Base-by-base conservation (phyloP, 2,329 filamentous ascomycete species). In the Colletotrichum spinosum region DNA sequence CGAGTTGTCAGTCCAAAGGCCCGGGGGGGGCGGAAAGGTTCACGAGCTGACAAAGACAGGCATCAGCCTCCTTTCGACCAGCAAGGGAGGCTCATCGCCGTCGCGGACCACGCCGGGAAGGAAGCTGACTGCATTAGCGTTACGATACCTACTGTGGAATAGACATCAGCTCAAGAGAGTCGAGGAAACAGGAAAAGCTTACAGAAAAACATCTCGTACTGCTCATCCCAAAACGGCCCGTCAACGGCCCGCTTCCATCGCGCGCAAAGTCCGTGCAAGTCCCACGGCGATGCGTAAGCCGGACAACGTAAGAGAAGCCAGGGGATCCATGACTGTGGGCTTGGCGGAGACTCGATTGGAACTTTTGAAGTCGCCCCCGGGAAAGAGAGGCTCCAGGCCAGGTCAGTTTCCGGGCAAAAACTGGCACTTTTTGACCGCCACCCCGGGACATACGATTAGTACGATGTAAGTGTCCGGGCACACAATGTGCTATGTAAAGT, bases 101-200 rank as follows among this genome's bases (percentile, higher is more conserved):
- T 51, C 25, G n/a, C 38, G 49, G 33, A 4, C 33, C 34, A 51
- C 49, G 37, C 34, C 33, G 3, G 49, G 11, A 15, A 51, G 49
- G 49, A 51, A 38, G 49, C 49, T 51, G 49, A 51, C 49, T n/a
- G 49, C 25, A 15, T 38, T 38, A 51, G 49, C 33, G 49, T 51
- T 38, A 33, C 8, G 49, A 51, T 51, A 37, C 25, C 34, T 17
- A 17, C 17, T 17, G 17, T 17, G 4, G 11, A 33, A 51, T 51
- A 51, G 35, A 13, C 17, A 17, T 2, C 17, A 51, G 12, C 49
- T 37, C 34, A 51, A n/a, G 34, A 37, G 49, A 51, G 33, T 37
- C 49, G 13, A 51, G 49, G 8, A 51, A 51, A n/a, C 49, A 38
- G 49, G 49, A 51, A 51, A 51, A 38, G 33, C 49, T 51, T 37